Base-by-base conservation (phyloP, 2,329 filamentous ascomycete species). In the Fusarium sp. region DNA sequence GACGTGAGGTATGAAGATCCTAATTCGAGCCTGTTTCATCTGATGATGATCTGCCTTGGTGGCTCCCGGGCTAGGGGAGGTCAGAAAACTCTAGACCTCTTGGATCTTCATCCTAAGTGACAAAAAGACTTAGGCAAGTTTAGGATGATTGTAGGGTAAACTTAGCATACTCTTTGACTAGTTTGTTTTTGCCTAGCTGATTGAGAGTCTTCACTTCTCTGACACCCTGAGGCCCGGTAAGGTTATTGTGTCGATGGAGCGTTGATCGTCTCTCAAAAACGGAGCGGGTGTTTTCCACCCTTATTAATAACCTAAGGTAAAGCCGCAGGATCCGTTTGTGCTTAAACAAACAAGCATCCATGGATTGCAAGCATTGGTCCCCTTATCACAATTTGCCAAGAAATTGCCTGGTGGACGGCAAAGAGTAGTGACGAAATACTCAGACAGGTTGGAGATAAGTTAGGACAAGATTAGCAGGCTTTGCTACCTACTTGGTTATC, bases 1-100 rank as follows among this genome's bases (percentile, higher is more conserved):
- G 48, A 35, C 40, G 57, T 67, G 20, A 67, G 38, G 46, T 27
- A 44, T 57, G 64, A 73, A 70, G 62, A 66, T 71, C 64, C 17
- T 40, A 70, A 71, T 70, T 70, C 61, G 48, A 48, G 26, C 38
- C 32, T 33, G 26, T 27, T 23, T 33, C 20, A 30, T 27, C 35
- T 41, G 32, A 52, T 33, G 45, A 27, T 20, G 33, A 27, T 38
- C n/a, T 64, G 20, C 49, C 56, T 53, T 56, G 40, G 17, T 56
- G 23, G 17, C 20, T 48, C 37, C 56, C 23, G 23, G 23, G 23
- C 23, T 23, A 23, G 23, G 23, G 5, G 23, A 23, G 23, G 23
- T 23, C 23, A 23, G 23, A 23, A 23, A 23, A 23, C 23, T 23
- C 23, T 4, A 23, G 23, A 5, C 23, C 23, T 23, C 23, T 23